phyloP scores from a whole-genome alignment of 768 basidiomycete species.

The Boletus vinaceobasis region DNA sequence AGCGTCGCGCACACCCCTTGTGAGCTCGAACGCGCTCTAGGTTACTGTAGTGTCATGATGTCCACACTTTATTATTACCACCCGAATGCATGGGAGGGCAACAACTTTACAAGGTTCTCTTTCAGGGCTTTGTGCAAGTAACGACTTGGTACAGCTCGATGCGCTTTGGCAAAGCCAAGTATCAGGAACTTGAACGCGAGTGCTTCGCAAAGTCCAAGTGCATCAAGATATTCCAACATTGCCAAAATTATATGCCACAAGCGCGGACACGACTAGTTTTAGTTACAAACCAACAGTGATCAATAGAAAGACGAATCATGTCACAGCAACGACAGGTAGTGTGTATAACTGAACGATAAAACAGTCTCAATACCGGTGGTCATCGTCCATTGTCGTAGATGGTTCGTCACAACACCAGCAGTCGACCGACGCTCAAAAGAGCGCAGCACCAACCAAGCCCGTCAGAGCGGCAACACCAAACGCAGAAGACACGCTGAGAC shows the following conservation, averaged over 20 bases:
- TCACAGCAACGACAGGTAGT: conserved; percentile 17
- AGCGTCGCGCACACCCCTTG: no score
- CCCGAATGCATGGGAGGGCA: no score
- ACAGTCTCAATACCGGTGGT: conserved; percentile 8
- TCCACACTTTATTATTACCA: no score
- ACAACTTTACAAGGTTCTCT: no score
- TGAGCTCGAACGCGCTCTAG: no score
- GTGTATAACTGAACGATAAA: conserved; percentile 15
- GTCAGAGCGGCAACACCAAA: conserved; percentile 48
- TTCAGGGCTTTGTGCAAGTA: no score
- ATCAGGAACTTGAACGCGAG: no score
- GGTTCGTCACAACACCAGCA: conserved; percentile 4
- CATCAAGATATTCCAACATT: neutral
- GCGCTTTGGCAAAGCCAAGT: no score
- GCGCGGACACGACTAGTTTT: neutral
- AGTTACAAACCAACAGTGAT: conserved; percentile 21
- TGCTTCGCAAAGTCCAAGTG: no score
- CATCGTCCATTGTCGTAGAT: conserved; percentile 13
- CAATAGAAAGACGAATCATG: conserved; percentile 3
- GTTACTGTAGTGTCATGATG: no score
- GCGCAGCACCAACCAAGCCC: conserved; percentile 48
- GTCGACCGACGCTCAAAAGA: conserved; percentile 35
- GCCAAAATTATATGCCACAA: neutral
- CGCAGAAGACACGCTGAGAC: conserved; percentile 27
- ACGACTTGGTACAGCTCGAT: no score